These are phyloP conservation scores for Sphagnum tenellum DNA, from an alignment of 225 moss, liverwort and hornwort genomes.

Conservation along the genomic window DNA sequence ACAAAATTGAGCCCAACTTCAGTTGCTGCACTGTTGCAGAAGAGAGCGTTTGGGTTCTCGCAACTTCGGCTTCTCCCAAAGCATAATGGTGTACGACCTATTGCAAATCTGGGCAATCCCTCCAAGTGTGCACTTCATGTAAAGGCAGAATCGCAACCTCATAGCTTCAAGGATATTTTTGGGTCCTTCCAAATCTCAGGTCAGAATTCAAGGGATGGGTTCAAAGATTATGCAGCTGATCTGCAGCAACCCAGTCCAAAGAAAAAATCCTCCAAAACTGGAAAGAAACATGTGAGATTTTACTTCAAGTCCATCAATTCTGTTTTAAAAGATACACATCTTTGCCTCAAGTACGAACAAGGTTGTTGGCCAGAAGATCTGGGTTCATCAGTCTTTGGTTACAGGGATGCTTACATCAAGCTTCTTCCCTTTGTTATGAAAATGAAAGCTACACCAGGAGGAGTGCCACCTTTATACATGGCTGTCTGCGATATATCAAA, in stretches of 20 bases:
- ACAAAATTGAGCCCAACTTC: conserved; percentile 43
- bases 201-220: conserved; percentile 4
- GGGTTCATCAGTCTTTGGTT: conserved; percentile 92
- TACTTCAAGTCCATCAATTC: conserved; percentile 79
- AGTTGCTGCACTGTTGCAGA: conserved; percentile 49
- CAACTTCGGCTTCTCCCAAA: conserved; percentile 81
- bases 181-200: conserved; percentile 4
- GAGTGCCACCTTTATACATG: conserved; percentile 71
- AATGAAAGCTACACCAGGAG: conserved; percentile 53
- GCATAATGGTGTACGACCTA: conserved; percentile 72
- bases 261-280: conserved; percentile 6
- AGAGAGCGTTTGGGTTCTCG: conserved; percentile 71
- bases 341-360: conserved; percentile 88
- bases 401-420: conserved; percentile 68
- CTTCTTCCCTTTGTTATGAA: conserved; percentile 79
- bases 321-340: conserved; percentile 55
- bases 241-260: conserved; percentile 8
- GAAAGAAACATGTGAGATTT: conserved; percentile 28
- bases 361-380: conserved; percentile 60
- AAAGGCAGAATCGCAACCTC: conserved; percentile 8
- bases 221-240: conserved; percentile 8
- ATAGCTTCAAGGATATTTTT: conserved; percentile 13
- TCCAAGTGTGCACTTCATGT: conserved; percentile 61
- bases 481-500: conserved; percentile 92
- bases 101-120: conserved; percentile 77